A percentile compares a stretch with the other conserved stretches of the same genome.
Conservation (phyloP, 73 alveolate genomes). For the Paramecium caudatum region DNA sequence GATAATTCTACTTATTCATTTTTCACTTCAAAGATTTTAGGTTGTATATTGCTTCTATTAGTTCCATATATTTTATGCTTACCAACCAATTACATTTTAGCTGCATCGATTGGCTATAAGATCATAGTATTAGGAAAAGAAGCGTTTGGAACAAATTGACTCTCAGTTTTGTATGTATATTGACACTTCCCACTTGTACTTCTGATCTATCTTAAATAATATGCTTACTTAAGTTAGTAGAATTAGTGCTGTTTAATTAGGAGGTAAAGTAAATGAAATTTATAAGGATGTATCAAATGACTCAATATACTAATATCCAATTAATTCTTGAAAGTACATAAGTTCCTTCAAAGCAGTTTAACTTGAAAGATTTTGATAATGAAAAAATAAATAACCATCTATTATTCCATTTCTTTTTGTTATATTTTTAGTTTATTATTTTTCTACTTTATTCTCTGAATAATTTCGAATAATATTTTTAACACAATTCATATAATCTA, state of each 20-base stretch:
- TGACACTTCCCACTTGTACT: slow-evolving; percentile 27
- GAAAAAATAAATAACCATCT: slow-evolving; percentile 42
- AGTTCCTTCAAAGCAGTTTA: slow-evolving; percentile 16
- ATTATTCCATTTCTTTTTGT: slow-evolving; percentile 38
- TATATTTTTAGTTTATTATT: slow-evolving; percentile 24
- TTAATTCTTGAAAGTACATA: not conserved
- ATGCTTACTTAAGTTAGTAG: not conserved
- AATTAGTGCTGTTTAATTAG: not conserved
- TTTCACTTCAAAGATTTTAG: not conserved
- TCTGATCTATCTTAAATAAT: not conserved
- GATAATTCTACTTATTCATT: not conserved
- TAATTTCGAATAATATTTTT: slow-evolving; percentile 3
- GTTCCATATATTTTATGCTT: not conserved
- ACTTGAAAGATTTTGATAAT: slow-evolving; percentile 3
- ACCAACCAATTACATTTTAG: slow-evolving; percentile 24
- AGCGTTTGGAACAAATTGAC: not conserved
- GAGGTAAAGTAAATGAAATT: not conserved
- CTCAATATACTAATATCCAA: not conserved
- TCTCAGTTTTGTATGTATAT: slow-evolving; percentile 7
- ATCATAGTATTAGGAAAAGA: not conserved
- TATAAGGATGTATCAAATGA: not conserved
- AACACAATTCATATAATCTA: slow-evolving; percentile 35
- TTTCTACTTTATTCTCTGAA: not conserved
- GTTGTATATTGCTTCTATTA: not conserved
- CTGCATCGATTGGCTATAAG: not conserved